Base-by-base conservation (phyloP, 495 filamentous ascomycete species). In the Penicillium nucicola region DNA sequence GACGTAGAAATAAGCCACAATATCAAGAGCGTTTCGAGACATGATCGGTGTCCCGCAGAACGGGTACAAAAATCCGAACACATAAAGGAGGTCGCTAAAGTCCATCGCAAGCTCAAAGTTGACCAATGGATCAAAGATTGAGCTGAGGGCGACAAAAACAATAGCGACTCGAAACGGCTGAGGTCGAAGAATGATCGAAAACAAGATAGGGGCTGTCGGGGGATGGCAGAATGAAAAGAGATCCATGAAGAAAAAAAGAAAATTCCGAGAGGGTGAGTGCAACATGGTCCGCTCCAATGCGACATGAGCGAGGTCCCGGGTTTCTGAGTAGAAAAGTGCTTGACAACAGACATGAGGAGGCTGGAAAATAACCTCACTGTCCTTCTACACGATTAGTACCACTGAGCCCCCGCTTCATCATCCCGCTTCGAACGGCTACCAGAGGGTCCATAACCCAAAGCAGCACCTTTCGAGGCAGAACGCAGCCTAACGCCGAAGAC, bases 401-500 rank as follows among this genome's bases (percentile, higher is more conserved):
- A 84, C 60, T 81, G 81, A 59, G 69, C 76, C 66, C 73, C 76
- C 56, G 69, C 67, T 53, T 78, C 73, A 71, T 85, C 80, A 59
- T 85, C 81, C 78, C 85, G 88, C 82, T 89, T 88, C 68, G 84
- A 80, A 68, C 85, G 86, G 71, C 88, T 83, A 65, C 77, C 77
- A 66, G 82, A 81, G 71, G 84, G 78, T 76, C 79, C 75, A 74
- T 84, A 81, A 77, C 69, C 68, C 65, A 77, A 76, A 78, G 82
- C 84, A 78, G 86, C 85, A 72, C 84, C 87, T 74, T 90, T 92
- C 56, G 88, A 90, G 80, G 89, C 87, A 79, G 89, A 92, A 80
- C 88, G 90, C 77, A 92, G 88, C 89, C 90, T 95, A 84, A 83
- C 85, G 86, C 80, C 85, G 86, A 78, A 87, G 82, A 88, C 86